phyloP scores from a whole-genome alignment of 202 grass and related monocot species.

The Digitaria exilis region DNA sequence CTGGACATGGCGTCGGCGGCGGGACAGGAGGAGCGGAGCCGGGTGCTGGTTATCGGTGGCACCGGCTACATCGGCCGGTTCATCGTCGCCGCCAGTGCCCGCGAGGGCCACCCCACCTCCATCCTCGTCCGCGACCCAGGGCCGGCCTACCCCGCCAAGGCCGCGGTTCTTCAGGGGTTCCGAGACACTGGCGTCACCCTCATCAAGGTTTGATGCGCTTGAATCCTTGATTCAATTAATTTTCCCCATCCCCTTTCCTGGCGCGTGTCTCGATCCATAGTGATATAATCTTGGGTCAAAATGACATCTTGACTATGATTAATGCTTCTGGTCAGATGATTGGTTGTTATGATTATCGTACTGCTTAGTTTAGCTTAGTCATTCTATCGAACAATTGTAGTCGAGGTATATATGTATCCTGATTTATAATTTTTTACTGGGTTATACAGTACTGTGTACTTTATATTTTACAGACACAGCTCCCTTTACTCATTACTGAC shows the following conservation, averaged over 20 bases:
- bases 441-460: no score
- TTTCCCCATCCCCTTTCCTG: not conserved
- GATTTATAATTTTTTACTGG: not conserved
- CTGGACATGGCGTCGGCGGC: conserved; percentile 10
- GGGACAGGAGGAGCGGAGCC: conserved; percentile 32
- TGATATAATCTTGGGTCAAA: not conserved
- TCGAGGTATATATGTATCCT: not conserved
- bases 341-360: not conserved
- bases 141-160: conserved; percentile 53
- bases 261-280: not conserved
- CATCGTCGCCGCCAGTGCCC: conserved; percentile 47
- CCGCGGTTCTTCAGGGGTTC: conserved; percentile 55
- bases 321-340: not conserved
- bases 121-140: conserved; percentile 53
- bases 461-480: not conserved
- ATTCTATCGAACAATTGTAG: not conserved
- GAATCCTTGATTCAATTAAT: not conserved
- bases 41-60: conserved; percentile 60
- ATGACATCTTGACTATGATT: not conserved
- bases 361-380: not conserved
- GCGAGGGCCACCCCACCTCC: conserved; percentile 50
- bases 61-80: conserved; percentile 60
- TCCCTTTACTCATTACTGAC: not conserved
- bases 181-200: conserved; percentile 46
- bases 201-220: conserved; percentile 43